Base-by-base conservation (phyloP, 2,329 filamentous ascomycete genomes). In the Annulohypoxylon truncatum region DNA sequence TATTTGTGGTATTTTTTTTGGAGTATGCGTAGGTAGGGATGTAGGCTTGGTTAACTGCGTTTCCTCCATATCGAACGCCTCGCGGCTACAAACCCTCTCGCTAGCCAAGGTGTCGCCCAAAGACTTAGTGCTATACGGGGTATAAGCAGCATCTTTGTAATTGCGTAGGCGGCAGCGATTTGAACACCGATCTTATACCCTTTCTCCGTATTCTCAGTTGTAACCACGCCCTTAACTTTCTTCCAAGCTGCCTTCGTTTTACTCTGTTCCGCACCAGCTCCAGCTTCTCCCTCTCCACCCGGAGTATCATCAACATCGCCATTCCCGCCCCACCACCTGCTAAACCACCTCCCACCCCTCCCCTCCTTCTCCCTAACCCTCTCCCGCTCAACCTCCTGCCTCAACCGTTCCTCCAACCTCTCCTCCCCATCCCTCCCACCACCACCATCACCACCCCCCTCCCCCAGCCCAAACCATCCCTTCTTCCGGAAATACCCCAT, bases 51-150 rank as follows among this genome's bases (percentile, higher is more conserved):
- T 38, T 56, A 73, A 15, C 33, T 55, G 38, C 69, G 38, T 53
- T 64, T 74, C 47, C 64, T 73, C 58, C 71, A 71, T 52, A 77
- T 29, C 2, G 63, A 54, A 12, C 64, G 73, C 50, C 75, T 69
- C 18, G 78, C 58, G 50, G 78, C 78, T 10, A 91, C 79, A 38
- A 92, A 81, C 20, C 87, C 81, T 44, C 89, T 86, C 1, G 94
- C 94, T 83, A 98, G 96, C 91, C 93, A 96, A 3, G 96, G 96
- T 48, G 96, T 97, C 12, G 87, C 91, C 93, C 92, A 97, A 3
- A 96, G 85, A 80, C 94, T 97, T 5, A 88, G 79, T 24, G 90
- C 81, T 66, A 99, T 87, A 71, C 96, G 86, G 10, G 92, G 74
- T 0, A 96, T 93, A 68, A 99, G 78, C 63, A 98, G 76, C 13